Conservation (phyloP, 345 rosid species). For the Salix koriyanagi region DNA sequence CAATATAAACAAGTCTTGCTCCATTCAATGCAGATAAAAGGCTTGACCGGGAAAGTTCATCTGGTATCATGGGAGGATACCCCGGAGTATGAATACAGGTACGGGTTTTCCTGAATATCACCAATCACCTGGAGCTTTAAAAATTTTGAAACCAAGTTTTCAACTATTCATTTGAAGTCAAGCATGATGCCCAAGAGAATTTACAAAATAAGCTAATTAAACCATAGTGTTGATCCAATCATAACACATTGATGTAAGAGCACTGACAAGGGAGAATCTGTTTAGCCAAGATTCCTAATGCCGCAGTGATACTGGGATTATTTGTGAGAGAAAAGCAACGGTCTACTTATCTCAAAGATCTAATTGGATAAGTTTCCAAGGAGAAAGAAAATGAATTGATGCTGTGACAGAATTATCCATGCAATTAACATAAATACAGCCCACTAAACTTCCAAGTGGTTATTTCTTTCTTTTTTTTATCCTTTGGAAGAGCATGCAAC, state of each 20-base stretch:
- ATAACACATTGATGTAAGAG: neutral
- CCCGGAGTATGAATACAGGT: conserved; percentile 93
- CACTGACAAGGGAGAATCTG: neutral
- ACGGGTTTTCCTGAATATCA: conserved; percentile 68
- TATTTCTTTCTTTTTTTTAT: too few species aligned
- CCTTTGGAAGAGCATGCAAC: too few species aligned
- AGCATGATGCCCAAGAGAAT: neutral
- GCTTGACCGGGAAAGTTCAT: conserved; percentile 46
- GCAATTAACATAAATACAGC: too few species aligned
- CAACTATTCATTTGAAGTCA: neutral
- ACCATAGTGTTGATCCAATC: neutral
- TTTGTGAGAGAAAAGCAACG: neutral
- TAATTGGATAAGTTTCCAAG: neutral
- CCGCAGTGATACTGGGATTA: neutral
- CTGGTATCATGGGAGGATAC: conserved; percentile 58
- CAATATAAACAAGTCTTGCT: conserved; percentile 59
- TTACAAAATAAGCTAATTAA: neutral
- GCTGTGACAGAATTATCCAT: neutral
- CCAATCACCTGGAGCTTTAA: neutral
- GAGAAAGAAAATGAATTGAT: neutral
- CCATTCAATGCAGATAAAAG: conserved; percentile 56
- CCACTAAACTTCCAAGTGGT: too few species aligned
- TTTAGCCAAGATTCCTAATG: conserved; percentile 1
- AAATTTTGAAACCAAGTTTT: neutral
- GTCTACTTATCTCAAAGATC: conserved; percentile 5